Percentiles rank a stretch among this genome's conserved stretches.
Conservation (phyloP, 169 alveolate genomes). For the Toxoplasma gondii region DNA sequence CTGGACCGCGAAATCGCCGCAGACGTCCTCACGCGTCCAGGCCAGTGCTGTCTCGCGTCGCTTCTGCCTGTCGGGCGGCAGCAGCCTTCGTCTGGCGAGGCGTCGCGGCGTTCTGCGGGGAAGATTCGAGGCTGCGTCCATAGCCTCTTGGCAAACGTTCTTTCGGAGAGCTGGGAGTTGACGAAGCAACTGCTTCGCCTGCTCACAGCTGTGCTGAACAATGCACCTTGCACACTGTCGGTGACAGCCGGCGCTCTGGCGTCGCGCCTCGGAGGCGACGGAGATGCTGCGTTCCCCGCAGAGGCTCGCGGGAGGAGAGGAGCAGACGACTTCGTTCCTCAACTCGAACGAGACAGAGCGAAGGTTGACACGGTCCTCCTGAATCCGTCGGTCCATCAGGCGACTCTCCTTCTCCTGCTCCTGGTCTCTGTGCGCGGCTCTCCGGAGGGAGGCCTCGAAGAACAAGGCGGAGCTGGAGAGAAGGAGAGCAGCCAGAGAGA, state of each 20-base stretch:
- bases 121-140: constrained; percentile 11
- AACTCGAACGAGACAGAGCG: background rate
- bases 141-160: background rate
- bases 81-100: background rate
- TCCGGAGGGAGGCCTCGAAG: background rate
- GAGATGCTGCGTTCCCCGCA: background rate
- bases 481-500: background rate
- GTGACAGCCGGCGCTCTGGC: background rate
- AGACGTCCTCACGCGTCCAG: background rate
- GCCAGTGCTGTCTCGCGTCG: background rate
- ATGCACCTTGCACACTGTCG: background rate
- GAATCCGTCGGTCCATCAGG: constrained; percentile 13
- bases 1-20: background rate
- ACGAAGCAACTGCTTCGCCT: background rate
- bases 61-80: background rate
- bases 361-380: background rate
- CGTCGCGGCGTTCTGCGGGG: background rate
- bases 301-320: background rate
- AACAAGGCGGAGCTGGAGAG: background rate
- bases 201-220: background rate
- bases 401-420: constrained; percentile 14
- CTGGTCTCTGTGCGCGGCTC: background rate
- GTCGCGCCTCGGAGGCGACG: background rate
- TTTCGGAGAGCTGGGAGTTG: background rate
- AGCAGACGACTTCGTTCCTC: background rate